Evolutionary conservation across 345 rosid genomes (phyloP), one percentile per base, ranked within the genome.

Genomic region (Camelina hispida): DNA sequence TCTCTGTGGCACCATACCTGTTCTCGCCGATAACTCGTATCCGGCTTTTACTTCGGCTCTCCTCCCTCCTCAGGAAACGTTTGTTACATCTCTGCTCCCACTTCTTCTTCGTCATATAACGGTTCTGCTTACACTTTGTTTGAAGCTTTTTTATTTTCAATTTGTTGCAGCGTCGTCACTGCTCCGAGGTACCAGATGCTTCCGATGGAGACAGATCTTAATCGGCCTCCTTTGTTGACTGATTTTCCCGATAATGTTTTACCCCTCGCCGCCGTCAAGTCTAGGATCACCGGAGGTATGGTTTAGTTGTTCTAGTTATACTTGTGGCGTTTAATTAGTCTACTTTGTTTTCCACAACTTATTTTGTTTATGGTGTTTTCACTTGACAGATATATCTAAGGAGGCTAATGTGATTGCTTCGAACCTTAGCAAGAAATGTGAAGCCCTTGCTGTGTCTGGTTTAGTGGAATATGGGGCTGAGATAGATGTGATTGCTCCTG

Each of bases 381-480:
- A 12, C 3, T 38, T 17, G 16, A 72, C 93, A 93, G 98, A 87
- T 80, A 75, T 86, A 76, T 79, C 85, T 42, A 81, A 89, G 86
- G 94, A 84, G 65, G 87, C 85, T 73, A 87, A 86, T 81, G 83
- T 86, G 15, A 23, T 88, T 66, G 70, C 90, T 42, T 83, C 97
- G 65, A 91, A 79, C 72, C 87, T 88, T 71, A 75, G 83, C 28
- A 85, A 88, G 82, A 93, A 85, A 86, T 84, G 93, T 71, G 98
- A 94, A 81, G 90, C 93, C 11, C 97, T 94, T 66, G 98, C 97
- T n/a, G 93, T 94, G 15, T 82, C 90, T 65, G 98, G 98, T 68
- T 81, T 94, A 80, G 98, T 82, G 17, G 96, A 94, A 71, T 91
- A 91, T 75, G 98, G 97, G 15, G 98, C 91, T 80, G 97, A 94